Conservation (phyloP, 108 stramenopile species). For the Nitzschia sp. region DNA sequence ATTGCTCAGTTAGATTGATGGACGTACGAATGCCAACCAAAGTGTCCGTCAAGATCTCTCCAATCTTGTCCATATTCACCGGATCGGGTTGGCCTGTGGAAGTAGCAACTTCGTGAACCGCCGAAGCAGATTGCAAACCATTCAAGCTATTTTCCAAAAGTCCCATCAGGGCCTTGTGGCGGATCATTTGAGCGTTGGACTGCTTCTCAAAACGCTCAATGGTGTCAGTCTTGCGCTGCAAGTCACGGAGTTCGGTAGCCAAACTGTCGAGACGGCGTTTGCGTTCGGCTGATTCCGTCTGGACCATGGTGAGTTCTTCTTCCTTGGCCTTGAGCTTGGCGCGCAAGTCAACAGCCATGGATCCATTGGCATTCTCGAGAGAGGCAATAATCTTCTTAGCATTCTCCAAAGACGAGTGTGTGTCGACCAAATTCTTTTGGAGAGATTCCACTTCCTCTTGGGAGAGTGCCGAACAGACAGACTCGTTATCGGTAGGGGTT, state of each 20-base stretch:
- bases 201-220: slow-evolving; percentile 18
- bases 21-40: slow-evolving; percentile 24
- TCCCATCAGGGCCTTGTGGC: slow-evolving; percentile 31
- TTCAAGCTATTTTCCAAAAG: slow-evolving; percentile 34
- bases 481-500: slow-evolving; percentile 10
- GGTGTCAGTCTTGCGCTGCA: slow-evolving; percentile 37
- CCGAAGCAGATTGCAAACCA: slow-evolving; percentile 38
- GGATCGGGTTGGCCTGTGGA: slow-evolving; percentile 23
- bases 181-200: slow-evolving; percentile 15
- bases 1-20: slow-evolving; percentile 24
- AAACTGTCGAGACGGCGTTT: slow-evolving; percentile 42
- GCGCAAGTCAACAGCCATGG: slow-evolving; percentile 45
- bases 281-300: slow-evolving; percentile 35
- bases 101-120: slow-evolving; percentile 38
- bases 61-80: slow-evolving; percentile 37
- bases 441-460: slow-evolving; percentile 34
- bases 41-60: slow-evolving; percentile 35
- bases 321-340: slow-evolving; percentile 54
- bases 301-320: slow-evolving; percentile 30
- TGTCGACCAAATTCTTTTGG: slow-evolving; percentile 40
- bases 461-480: slow-evolving; percentile 5
- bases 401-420: slow-evolving; percentile 42
- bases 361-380: slow-evolving; percentile 54
- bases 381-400: slow-evolving; percentile 66
- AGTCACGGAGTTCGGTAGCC: slow-evolving; percentile 49